Evolutionary conservation across 257 asterid species (phyloP).

Genomic region (Rauvolfia tetraphylla): DNA sequence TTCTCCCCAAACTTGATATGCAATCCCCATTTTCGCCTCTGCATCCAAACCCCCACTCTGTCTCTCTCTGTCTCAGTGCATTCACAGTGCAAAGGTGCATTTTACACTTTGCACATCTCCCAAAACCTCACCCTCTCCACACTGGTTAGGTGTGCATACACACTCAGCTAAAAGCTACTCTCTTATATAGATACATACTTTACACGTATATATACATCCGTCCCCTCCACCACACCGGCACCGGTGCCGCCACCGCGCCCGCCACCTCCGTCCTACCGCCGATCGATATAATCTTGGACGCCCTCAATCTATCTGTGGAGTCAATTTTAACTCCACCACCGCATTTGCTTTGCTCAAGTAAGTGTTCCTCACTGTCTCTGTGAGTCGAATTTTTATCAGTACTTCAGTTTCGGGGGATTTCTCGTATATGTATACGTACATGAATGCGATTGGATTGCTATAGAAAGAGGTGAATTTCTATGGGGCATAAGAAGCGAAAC

Average conservation of each 20-base stretch:
- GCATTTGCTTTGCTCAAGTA: conserved; percentile 21
- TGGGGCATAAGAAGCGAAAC: conserved; percentile 55
- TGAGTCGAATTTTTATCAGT: not conserved
- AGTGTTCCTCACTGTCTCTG: conserved; percentile 4
- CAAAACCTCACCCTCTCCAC: conserved; percentile 20
- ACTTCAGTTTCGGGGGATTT: not conserved
- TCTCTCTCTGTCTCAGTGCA: not conserved
- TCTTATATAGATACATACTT: not conserved
- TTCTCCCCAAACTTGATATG: not conserved
- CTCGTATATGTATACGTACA: conserved; percentile 3
- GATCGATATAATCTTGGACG: conserved; percentile 13
- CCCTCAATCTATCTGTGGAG: not conserved
- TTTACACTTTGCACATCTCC: conserved; percentile 3
- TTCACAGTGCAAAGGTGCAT: conserved; percentile 7
- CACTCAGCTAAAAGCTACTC: not conserved
- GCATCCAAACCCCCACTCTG: no score
- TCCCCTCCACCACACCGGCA: not conserved
- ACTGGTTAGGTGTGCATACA: conserved; percentile 21
- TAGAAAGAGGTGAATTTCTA: conserved; percentile 16
- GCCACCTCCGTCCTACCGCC: conserved; percentile 2
- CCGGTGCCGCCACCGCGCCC: not conserved
- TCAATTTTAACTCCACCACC: conserved; percentile 13
- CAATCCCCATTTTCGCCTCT: no score
- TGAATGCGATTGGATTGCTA: conserved; percentile 24
- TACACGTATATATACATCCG: not conserved